phyloP scores from a whole-genome alignment of 306 rosid species.

The Vigna hirtella region DNA sequence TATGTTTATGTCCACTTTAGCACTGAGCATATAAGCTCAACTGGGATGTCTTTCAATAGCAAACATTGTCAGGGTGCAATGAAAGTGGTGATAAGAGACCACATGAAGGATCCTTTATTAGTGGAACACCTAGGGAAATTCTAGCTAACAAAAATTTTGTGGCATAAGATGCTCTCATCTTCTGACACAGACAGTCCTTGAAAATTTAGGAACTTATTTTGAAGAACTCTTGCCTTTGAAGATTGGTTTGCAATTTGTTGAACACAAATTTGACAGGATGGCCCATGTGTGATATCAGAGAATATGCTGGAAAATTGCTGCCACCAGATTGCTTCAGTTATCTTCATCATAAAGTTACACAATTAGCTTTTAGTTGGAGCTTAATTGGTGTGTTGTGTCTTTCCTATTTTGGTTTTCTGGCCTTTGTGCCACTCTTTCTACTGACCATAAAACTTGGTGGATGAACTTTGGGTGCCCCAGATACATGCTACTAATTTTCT shows the following conservation, averaged over 20 bases:
- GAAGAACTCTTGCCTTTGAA: conserved; percentile 28
- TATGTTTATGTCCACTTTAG: conserved; percentile 12
- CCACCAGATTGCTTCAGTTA: neutral
- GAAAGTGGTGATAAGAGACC: conserved; percentile 32
- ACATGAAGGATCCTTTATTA: conserved; percentile 33
- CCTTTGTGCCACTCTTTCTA: neutral
- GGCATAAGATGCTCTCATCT: conserved; percentile 24
- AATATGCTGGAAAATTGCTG: conserved; percentile 20
- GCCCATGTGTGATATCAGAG: conserved; percentile 15
- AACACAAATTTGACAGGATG: neutral
- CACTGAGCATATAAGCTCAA: conserved; percentile 12
- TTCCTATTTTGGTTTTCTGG: neutral
- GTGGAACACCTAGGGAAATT: conserved; percentile 19
- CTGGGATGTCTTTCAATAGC: conserved; percentile 21
- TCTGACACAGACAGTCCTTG: conserved; percentile 3
- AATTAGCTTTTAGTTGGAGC: neutral
- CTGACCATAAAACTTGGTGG: conserved; percentile 7
- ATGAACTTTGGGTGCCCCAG: neutral
- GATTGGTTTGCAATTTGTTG: conserved; percentile 18
- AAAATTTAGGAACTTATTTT: too few species aligned
- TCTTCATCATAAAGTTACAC: neutral
- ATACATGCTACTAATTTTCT: neutral
- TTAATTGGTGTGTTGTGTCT: neutral
- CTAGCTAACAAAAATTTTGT: conserved; percentile 15
- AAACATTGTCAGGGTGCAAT: conserved; percentile 33